Evolutionary conservation across 805 yeast species (phyloP).

Genomic region (Hanseniaspora meyeri): DNA sequence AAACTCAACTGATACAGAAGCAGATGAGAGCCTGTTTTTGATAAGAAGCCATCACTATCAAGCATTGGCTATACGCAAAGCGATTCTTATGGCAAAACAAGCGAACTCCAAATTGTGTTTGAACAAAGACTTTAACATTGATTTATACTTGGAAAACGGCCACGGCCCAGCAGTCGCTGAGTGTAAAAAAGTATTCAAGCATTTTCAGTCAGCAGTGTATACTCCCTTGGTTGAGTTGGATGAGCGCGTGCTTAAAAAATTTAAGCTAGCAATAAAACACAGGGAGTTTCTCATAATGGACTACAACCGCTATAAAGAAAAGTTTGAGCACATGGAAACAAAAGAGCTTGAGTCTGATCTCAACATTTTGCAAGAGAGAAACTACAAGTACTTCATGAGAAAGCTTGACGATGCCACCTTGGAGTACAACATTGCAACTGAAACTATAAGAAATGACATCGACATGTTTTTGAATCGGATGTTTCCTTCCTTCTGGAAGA

Average conservation of each 20-base stretch:
- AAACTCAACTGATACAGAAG: not conserved
- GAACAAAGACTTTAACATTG: not conserved
- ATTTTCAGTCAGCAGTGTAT: not conserved
- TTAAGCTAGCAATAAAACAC: not conserved
- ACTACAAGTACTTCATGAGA: not conserved
- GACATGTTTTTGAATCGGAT: not conserved
- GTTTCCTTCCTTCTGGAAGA: not conserved
- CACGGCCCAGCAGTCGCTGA: not conserved
- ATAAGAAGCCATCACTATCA: not conserved
- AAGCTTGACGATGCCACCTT: not conserved
- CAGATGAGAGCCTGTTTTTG: not conserved
- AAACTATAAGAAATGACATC: not conserved
- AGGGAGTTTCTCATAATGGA: not conserved
- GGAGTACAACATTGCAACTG: not conserved
- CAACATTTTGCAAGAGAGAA: not conserved
- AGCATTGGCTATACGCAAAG: not conserved
- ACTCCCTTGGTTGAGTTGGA: not conserved
- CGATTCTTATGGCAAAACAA: not conserved
- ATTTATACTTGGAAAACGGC: not conserved
- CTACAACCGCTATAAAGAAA: constrained; percentile 1
- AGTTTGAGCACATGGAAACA: not conserved
- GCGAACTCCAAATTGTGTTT: not conserved
- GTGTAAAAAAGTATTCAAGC: not conserved
- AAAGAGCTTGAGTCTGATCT: not conserved
- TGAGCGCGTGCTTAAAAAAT: not conserved